These are phyloP conservation scores for Pythium sukuiense DNA, from an alignment of 352 stramenopile genomes.

Conservation along the genomic window DNA sequence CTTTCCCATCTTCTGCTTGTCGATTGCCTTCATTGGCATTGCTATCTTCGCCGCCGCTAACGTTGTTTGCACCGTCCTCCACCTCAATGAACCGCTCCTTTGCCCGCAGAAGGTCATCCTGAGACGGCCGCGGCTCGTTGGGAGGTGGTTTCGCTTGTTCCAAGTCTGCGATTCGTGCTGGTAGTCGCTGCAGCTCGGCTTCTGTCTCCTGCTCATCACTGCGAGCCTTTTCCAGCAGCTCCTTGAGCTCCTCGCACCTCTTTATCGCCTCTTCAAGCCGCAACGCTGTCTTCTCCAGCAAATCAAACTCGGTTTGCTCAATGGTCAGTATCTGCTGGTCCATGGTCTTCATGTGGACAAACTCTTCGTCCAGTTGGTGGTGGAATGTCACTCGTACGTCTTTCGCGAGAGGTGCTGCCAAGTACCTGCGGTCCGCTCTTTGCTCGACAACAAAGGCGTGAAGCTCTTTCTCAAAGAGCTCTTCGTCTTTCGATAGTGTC, in stretches of 20 bases:
- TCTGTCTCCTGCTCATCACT: constrained; percentile 31
- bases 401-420: constrained; percentile 39
- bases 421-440: constrained; percentile 49
- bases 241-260: constrained; percentile 36
- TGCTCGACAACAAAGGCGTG: constrained; percentile 43
- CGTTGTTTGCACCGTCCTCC: constrained; percentile 10
- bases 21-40: background rate
- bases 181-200: constrained; percentile 33
- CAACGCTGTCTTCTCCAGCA: constrained; percentile 64
- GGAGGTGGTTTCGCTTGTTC: constrained; percentile 31
- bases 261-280: constrained; percentile 49
- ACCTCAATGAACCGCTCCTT: constrained; percentile 36
- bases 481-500: constrained; percentile 52
- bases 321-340: constrained; percentile 45
- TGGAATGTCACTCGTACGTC: constrained; percentile 42
- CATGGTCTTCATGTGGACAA: constrained; percentile 60
- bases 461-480: constrained; percentile 55
- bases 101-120: constrained; percentile 40
- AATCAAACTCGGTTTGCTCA: constrained; percentile 64
- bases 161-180: constrained; percentile 32
- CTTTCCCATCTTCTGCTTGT: background rate
- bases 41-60: constrained; percentile 5
- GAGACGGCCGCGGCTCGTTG: constrained; percentile 32
- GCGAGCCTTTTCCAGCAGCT: constrained; percentile 37
- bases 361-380: constrained; percentile 53